Percentiles rank a stretch among this genome's conserved stretches.
phyloP scores from a whole-genome alignment of 2,329 filamentous ascomycete genomes.

The Hyphodiscus sp. region DNA sequence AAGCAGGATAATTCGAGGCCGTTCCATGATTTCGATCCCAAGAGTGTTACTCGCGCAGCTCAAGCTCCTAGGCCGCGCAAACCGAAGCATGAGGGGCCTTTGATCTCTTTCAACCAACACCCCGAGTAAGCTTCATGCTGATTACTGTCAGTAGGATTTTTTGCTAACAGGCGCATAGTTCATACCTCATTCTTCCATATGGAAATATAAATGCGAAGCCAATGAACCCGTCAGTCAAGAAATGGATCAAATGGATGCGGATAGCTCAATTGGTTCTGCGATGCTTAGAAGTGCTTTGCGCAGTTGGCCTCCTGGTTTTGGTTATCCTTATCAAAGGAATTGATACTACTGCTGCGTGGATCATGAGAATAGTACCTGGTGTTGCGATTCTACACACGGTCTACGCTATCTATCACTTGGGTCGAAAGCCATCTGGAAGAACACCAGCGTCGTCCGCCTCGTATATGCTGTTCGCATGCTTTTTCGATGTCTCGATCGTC shows the following conservation, averaged over 20 bases:
- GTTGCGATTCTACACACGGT: conserved; percentile 63
- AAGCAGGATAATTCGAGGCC: conserved; percentile 43
- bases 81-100: conserved; percentile 64
- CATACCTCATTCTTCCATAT: conserved; percentile 58
- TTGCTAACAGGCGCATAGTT: conserved; percentile 21
- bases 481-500: conserved; percentile 57
- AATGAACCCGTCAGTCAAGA: conserved; percentile 66
- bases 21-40: conserved; percentile 70
- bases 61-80: conserved; percentile 56
- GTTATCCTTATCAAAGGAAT: conserved; percentile 71
- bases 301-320: conserved; percentile 64
- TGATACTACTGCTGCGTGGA: conserved; percentile 60
- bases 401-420: conserved; percentile 78
- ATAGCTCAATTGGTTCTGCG: conserved; percentile 64
- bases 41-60: conserved; percentile 75
- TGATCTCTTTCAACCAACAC: conserved; percentile 78
- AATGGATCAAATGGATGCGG: conserved; percentile 62
- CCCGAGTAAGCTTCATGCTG: conserved; percentile 59
- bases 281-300: conserved; percentile 59
- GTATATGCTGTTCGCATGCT: conserved; percentile 77
- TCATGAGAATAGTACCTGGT: conserved; percentile 69
- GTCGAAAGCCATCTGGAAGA: conserved; percentile 61
- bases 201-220: conserved; percentile 54
- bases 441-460: conserved; percentile 76
- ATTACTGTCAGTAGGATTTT: not conserved